Conservation (phyloP, 2,329 filamentous ascomycete species). For the Harringtonia lauricola region DNA sequence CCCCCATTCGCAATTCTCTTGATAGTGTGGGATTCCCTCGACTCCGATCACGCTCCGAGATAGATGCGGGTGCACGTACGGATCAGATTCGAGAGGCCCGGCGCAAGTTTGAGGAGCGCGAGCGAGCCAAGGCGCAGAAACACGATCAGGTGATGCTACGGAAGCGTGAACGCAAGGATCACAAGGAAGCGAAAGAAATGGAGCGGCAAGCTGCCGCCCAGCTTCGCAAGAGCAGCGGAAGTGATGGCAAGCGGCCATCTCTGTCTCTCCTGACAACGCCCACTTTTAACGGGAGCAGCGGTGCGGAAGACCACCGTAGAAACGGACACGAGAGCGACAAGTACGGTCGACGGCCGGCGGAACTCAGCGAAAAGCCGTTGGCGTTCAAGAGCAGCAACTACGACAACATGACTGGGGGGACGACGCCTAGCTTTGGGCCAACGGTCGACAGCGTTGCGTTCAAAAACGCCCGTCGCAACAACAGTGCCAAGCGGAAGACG, state of each 20-base stretch:
- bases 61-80: conserved; percentile 41
- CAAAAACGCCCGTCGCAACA: conserved; percentile 28
- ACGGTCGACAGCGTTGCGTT: conserved; percentile 33
- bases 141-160: conserved; percentile 47
- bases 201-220: conserved; percentile 32
- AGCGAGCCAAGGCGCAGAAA: conserved; percentile 51
- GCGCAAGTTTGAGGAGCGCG: conserved; percentile 51
- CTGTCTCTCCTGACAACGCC: conserved; percentile 16
- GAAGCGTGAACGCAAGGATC: conserved; percentile 46
- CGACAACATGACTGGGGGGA: conserved; percentile 26
- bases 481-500: conserved; percentile 46
- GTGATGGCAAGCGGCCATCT: conserved; percentile 7
- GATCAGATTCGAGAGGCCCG: conserved; percentile 51
- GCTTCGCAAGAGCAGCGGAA: conserved; percentile 25
- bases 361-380: conserved; percentile 26
- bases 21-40: conserved; percentile 44
- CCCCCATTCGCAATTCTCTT: conserved; percentile 46
- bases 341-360: conserved; percentile 7
- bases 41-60: conserved; percentile 47
- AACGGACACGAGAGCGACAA: conserved; percentile 2
- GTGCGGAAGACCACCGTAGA: conserved; percentile 11
- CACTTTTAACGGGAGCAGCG: conserved; percentile 9
- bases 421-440: conserved; percentile 21
- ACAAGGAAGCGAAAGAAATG: conserved; percentile 40
- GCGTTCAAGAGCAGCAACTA: conserved; percentile 35